These are phyloP conservation scores for Plasmodium relictum DNA, from an alignment of 169 alveolate genomes.

Conservation along the genomic window DNA sequence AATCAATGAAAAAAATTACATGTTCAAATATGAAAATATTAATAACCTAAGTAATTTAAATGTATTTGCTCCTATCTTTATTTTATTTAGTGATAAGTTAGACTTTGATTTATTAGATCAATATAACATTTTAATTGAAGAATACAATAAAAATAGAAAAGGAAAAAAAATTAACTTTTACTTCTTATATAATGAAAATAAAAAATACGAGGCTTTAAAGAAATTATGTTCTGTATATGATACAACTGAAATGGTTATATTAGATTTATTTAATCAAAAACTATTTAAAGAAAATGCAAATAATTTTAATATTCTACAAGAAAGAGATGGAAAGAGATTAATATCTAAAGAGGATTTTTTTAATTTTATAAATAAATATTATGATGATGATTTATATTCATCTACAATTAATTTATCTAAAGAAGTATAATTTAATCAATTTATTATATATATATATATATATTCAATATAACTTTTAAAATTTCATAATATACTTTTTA, in stretches of 20 bases:
- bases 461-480: no score
- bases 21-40: conserved; percentile 61
- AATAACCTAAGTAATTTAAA: conserved; percentile 51
- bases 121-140: conserved; percentile 34
- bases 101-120: conserved; percentile 45
- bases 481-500: no score
- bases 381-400: conserved; percentile 47
- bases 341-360: conserved; percentile 57
- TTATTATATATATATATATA: no score
- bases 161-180: conserved; percentile 70
- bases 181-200: conserved; percentile 46
- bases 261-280: conserved; percentile 70
- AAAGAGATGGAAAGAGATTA: conserved; percentile 11
- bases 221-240: conserved; percentile 43
- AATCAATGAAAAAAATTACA: conserved; percentile 57
- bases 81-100: conserved; percentile 41
- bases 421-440: neutral
- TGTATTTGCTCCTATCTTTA: conserved; percentile 60
- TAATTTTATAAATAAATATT: conserved; percentile 47
- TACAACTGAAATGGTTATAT: conserved; percentile 48
- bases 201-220: conserved; percentile 65
- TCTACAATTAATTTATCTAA: conserved; percentile 33
- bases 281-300: conserved; percentile 56
- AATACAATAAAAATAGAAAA: conserved; percentile 65
- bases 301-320: conserved; percentile 28